phyloP scores from a whole-genome alignment of 2,329 filamentous ascomycete genomes.

The Shiraia bambusicola region DNA sequence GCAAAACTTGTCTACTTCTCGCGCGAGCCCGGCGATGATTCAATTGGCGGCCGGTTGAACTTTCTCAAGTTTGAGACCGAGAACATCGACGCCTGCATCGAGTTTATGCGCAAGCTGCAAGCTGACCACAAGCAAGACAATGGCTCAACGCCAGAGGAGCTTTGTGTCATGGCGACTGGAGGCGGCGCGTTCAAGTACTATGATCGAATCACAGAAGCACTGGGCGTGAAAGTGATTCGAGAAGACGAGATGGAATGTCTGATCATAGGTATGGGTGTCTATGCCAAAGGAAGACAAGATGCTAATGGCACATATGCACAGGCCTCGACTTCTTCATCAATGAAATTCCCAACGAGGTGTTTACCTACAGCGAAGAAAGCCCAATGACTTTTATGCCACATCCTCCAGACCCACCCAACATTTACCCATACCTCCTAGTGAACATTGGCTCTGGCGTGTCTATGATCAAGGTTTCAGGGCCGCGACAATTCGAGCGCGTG shows the following conservation, averaged over 20 bases:
- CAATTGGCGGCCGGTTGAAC: slow-evolving; percentile 86
- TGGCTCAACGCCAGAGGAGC: slow-evolving; percentile 67
- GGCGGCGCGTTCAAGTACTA: slow-evolving; percentile 97
- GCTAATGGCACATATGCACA: slow-evolving; percentile 38
- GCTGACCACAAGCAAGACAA: slow-evolving; percentile 76
- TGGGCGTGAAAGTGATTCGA: slow-evolving; percentile 83
- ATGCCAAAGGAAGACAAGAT: not conserved
- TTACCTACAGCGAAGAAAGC: slow-evolving; percentile 81
- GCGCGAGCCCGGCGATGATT: slow-evolving; percentile 74
- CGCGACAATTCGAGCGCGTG: slow-evolving; percentile 82
- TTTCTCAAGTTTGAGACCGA: slow-evolving; percentile 97
- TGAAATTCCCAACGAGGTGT: slow-evolving; percentile 94
- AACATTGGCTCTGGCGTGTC: slow-evolving; percentile 97
- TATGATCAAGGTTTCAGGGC: slow-evolving; percentile 95
- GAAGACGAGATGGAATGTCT: slow-evolving; percentile 99
- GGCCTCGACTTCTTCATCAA: slow-evolving; percentile 98
- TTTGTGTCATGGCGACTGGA: slow-evolving; percentile 94
- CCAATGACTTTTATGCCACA: slow-evolving; percentile 87
- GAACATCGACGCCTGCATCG: slow-evolving; percentile 87
- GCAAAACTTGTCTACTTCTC: slow-evolving; percentile 98
- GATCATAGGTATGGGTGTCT: slow-evolving; percentile 70
- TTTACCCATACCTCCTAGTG: slow-evolving; percentile 95
- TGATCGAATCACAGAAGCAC: slow-evolving; percentile 77
- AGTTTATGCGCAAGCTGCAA: slow-evolving; percentile 85
- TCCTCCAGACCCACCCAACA: slow-evolving; percentile 59